Percentiles rank a stretch among this genome's conserved stretches.
Evolutionary conservation across 768 basidiomycete species (phyloP).

Genomic region (Multifurca ochricompacta): DNA sequence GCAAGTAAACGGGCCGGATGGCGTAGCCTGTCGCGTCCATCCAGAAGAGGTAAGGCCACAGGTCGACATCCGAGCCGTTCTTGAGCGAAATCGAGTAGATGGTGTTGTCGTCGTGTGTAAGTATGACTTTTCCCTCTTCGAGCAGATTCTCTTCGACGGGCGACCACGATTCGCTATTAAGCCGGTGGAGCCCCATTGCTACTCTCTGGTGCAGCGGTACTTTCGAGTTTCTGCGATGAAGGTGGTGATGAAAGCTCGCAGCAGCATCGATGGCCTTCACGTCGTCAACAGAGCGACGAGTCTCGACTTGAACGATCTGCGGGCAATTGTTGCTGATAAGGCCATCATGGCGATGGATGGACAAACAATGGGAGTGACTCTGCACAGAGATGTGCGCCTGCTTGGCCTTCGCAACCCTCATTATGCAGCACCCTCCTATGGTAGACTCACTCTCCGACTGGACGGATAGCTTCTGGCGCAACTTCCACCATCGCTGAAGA

Average conservation of each 20-base stretch:
- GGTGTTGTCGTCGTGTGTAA: slow-evolving; percentile 34
- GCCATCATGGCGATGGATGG: slow-evolving; percentile 40
- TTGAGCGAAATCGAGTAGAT: slow-evolving; percentile 43
- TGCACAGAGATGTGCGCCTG: slow-evolving; percentile 47
- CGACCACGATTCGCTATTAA: slow-evolving; percentile 39
- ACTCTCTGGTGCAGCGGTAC: slow-evolving; percentile 41
- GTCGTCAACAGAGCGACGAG: slow-evolving; percentile 29
- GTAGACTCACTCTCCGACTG: slow-evolving; percentile 29
- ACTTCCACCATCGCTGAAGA: slow-evolving; percentile 37
- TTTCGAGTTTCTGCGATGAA: slow-evolving; percentile 42
- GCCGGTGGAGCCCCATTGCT: slow-evolving; percentile 43
- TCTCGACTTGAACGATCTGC: slow-evolving; percentile 34
- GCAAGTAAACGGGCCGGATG: slow-evolving; percentile 49
- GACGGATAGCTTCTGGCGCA: slow-evolving; percentile 34
- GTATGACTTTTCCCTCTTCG: slow-evolving; percentile 39
- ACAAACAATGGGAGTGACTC: slow-evolving; percentile 33
- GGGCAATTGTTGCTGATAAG: slow-evolving; percentile 32
- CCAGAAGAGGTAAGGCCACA: slow-evolving; percentile 58
- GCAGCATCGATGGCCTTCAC: slow-evolving; percentile 42
- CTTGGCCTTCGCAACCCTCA: slow-evolving; percentile 37
- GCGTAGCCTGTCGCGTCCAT: slow-evolving; percentile 51
- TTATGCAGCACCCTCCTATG: slow-evolving; percentile 37
- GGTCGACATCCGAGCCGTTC: slow-evolving; percentile 42
- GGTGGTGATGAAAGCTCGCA: slow-evolving; percentile 52
- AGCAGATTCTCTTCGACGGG: slow-evolving; percentile 41